Percentiles rank a stretch among this genome's conserved stretches.
Conservation (phyloP, 768 basidiomycete genomes). For the Rickenella mellea region DNA sequence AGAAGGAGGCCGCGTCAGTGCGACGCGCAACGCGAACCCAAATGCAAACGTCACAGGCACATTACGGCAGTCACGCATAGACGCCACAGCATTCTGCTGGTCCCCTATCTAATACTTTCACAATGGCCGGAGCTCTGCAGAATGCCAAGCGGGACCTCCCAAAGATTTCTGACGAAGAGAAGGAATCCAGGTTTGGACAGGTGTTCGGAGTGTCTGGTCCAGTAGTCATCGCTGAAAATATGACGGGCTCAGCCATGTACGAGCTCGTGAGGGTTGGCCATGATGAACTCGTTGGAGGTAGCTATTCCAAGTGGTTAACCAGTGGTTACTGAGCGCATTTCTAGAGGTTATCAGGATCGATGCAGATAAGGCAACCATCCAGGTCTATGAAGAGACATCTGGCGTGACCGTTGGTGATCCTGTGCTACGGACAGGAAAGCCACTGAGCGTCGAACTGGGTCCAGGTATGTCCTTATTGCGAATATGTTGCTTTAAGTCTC, state of each 20-base stretch:
- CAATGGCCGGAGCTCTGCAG: constrained; percentile 87
- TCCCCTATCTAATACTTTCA: constrained; percentile 10
- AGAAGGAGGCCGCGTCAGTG: constrained; percentile 26
- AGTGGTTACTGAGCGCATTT: background rate
- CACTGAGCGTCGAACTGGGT: constrained; percentile 93
- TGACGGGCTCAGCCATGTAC: constrained; percentile 94
- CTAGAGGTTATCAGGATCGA: constrained; percentile 99
- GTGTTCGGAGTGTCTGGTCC: constrained; percentile 97
- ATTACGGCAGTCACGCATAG: constrained; percentile 1
- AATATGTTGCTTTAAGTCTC: background rate
- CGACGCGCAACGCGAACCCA: constrained; percentile 12
- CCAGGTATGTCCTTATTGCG: constrained; percentile 52
- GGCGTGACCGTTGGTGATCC: constrained; percentile 99
- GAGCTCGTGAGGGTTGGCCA: constrained; percentile 97
- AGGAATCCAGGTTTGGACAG: constrained; percentile 77
- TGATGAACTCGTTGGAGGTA: constrained; percentile 95
- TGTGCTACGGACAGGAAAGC: constrained; percentile 94
- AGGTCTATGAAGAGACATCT: constrained; percentile 99
- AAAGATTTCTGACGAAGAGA: constrained; percentile 86
- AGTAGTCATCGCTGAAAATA: constrained; percentile 95
- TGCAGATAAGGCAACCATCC: constrained; percentile 94
- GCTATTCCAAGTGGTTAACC: constrained; percentile 11
- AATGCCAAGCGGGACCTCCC: constrained; percentile 83
- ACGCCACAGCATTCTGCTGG: background rate
- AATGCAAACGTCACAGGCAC: constrained; percentile 1